A percentile compares a stretch with the other conserved stretches of the same genome.
These are phyloP conservation scores for Tetrapyrgos nigripes DNA, from an alignment of 1,284 basidiomycete species.

Conservation along the genomic window DNA sequence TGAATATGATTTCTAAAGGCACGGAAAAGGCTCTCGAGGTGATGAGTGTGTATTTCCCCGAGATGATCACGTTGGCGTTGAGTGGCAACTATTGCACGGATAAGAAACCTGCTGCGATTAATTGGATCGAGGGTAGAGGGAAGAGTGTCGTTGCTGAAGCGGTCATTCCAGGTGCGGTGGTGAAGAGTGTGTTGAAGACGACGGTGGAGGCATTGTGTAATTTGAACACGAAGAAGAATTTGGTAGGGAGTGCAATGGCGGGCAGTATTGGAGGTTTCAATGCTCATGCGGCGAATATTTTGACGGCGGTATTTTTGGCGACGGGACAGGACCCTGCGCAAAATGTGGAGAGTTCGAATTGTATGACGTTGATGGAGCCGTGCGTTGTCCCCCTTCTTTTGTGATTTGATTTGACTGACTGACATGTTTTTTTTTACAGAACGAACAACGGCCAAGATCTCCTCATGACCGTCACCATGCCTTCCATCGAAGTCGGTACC, in stretches of 20 bases:
- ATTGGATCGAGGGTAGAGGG: conserved; percentile 99
- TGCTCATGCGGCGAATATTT: conserved; percentile 97
- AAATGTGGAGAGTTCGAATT: conserved; percentile 98
- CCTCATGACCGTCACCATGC: conserved; percentile 93
- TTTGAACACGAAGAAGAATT: conserved; percentile 97
- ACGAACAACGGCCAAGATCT: conserved; percentile 92
- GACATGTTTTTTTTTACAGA: conserved; percentile 43
- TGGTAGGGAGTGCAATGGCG: conserved; percentile 98
- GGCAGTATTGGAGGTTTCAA: conserved; percentile 98
- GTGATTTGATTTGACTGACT: conserved; percentile 8
- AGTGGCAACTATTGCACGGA: conserved; percentile 99
- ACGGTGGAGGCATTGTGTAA: conserved; percentile 92
- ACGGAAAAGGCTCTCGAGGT: conserved; percentile 93
- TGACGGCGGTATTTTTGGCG: conserved; percentile 95
- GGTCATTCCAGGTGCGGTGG: conserved; percentile 87
- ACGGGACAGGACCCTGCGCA: conserved; percentile 99
- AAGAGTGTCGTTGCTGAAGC: conserved; percentile 99
- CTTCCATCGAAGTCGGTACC: conserved; percentile 95
- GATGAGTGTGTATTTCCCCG: conserved; percentile 85
- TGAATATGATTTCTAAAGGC: conserved; percentile 99
- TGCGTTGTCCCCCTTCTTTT: conserved; percentile 51
- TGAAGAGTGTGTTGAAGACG: conserved; percentile 94
- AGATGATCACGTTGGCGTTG: conserved; percentile 93
- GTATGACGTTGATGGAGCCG: conserved; percentile 99
- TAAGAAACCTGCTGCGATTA: conserved; percentile 99